phyloP scores from a whole-genome alignment of 148 eudicot species.

The Silene conica region DNA sequence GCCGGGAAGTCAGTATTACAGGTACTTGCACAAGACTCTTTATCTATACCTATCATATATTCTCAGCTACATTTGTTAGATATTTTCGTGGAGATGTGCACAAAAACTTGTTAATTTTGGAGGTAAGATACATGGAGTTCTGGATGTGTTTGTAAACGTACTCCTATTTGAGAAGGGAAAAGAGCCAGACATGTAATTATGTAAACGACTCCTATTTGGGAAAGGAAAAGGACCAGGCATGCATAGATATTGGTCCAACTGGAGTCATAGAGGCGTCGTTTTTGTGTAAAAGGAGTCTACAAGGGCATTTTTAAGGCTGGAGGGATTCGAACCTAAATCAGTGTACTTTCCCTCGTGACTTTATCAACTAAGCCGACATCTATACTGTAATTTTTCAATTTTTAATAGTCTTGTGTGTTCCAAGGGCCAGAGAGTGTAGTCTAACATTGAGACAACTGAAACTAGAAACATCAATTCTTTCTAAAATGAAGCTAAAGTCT shows the following conservation, averaged over 20 bases:
- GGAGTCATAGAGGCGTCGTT: neutral
- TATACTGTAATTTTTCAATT: too few species aligned
- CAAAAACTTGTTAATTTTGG: neutral
- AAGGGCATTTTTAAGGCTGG: neutral
- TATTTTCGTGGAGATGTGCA: neutral
- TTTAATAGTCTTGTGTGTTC: too few species aligned
- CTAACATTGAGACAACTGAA: too few species aligned
- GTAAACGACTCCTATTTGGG: too few species aligned
- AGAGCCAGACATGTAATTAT: neutral
- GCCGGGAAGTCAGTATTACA: constrained; percentile 82
- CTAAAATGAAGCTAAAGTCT: too few species aligned
- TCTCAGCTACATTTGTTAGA: neutral
- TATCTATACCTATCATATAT: neutral
- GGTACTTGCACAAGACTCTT: constrained; percentile 33
- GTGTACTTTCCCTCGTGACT: neutral
- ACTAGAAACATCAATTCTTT: too few species aligned
- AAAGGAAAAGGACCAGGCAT: too few species aligned
- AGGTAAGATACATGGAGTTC: neutral
- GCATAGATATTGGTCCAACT: neutral
- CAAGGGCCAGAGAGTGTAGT: too few species aligned
- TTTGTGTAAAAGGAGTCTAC: neutral
- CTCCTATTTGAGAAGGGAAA: neutral
- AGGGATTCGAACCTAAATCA: neutral
- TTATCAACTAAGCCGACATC: neutral
- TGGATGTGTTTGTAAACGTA: neutral